Percentiles rank a stretch among this genome's conserved stretches.
phyloP scores from a whole-genome alignment of 257 asterid species.

The Linderniella brevidens region DNA sequence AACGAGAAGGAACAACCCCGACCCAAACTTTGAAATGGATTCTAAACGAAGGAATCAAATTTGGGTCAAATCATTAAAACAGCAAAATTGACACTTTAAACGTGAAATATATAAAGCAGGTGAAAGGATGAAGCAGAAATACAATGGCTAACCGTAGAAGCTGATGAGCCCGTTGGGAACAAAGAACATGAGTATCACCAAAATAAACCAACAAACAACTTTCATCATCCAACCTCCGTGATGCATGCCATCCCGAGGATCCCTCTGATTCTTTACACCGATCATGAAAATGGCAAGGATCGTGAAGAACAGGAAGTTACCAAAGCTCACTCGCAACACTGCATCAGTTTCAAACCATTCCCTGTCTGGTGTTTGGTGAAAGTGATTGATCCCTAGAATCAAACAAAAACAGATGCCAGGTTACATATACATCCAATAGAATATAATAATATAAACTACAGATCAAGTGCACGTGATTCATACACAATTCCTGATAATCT shows the following conservation, averaged over 20 bases:
- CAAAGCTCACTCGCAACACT: constrained; percentile 88
- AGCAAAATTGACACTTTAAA: constrained; percentile 1
- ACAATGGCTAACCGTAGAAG: constrained; percentile 57
- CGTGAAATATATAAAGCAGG: background rate
- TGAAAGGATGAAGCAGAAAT: constrained; percentile 2
- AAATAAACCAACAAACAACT: constrained; percentile 68
- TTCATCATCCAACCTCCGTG: constrained; percentile 99
- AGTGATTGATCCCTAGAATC: constrained; percentile 89
- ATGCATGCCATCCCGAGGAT: constrained; percentile 81
- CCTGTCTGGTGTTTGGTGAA: constrained; percentile 75
- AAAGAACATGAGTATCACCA: constrained; percentile 84
- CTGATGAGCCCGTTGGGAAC: constrained; percentile 72
- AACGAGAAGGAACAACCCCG: constrained; percentile 85
- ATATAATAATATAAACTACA: no score
- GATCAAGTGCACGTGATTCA: no score
- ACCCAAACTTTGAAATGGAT: constrained; percentile 78
- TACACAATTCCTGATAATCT: no score
- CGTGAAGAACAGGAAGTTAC: constrained; percentile 84
- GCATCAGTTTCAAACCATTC: constrained; percentile 98
- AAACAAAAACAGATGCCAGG: no score
- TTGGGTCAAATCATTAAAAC: constrained; percentile 5
- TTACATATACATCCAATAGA: no score
- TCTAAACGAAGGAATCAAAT: constrained; percentile 37
- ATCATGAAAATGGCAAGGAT: constrained; percentile 63
- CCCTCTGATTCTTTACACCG: constrained; percentile 82